Conservation (phyloP, 2,329 filamentous ascomycete genomes). For the Penicillium sp. region DNA sequence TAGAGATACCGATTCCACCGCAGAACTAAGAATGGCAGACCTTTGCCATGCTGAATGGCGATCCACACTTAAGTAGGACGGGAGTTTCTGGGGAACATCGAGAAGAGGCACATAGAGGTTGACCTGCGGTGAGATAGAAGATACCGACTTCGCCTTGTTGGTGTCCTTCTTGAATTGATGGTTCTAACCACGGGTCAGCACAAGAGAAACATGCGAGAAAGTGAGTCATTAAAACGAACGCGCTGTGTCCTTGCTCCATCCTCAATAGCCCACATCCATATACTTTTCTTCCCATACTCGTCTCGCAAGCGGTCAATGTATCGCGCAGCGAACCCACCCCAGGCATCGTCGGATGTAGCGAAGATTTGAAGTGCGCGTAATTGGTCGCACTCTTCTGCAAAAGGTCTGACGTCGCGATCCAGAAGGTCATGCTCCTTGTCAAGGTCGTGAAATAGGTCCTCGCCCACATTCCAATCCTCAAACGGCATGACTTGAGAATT, state of each 20-base stretch:
- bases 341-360: constrained; percentile 66
- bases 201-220: constrained; percentile 3
- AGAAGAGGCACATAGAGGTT: constrained; percentile 73
- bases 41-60: constrained; percentile 67
- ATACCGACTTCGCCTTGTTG: constrained; percentile 69
- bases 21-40: constrained; percentile 68
- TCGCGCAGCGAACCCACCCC: constrained; percentile 68
- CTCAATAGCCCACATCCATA: constrained; percentile 84
- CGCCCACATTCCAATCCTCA: constrained; percentile 66
- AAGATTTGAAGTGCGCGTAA: constrained; percentile 82
- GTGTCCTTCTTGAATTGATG: constrained; percentile 59
- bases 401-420: constrained; percentile 82
- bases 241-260: constrained; percentile 51
- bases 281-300: constrained; percentile 79
- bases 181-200: constrained; percentile 33
- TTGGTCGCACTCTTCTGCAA: constrained; percentile 88
- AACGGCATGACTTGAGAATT: constrained; percentile 76
- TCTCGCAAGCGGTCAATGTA: constrained; percentile 76
- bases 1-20: constrained; percentile 71
- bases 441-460: constrained; percentile 66
- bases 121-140: constrained; percentile 62
- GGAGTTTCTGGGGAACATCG: constrained; percentile 53
- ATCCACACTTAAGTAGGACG: constrained; percentile 56
- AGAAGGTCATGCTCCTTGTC: constrained; percentile 79
- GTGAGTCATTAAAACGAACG: constrained; percentile 36